These are phyloP conservation scores for Actinomucor elegans DNA, from an alignment of 371 early-diverging fungal genomes.

Conservation along the genomic window DNA sequence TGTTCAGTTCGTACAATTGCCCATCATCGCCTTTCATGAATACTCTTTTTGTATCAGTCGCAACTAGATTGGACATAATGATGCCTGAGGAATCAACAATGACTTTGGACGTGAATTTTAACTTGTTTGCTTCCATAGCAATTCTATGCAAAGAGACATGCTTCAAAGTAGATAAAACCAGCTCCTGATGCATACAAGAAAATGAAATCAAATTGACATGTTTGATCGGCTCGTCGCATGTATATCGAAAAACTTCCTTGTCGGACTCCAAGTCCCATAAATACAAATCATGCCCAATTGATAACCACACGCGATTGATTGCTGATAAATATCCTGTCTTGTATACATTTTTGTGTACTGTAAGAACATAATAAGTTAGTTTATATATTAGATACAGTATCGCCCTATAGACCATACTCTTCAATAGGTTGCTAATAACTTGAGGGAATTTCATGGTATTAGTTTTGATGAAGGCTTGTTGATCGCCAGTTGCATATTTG, in stretches of 20 bases:
- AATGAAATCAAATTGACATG: slow-evolving; percentile 6
- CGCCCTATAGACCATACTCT: too few species aligned
- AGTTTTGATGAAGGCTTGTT: too few species aligned
- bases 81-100: not conserved
- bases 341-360: too few species aligned
- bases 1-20: slow-evolving; percentile 80
- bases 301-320: slow-evolving; percentile 10
- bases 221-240: slow-evolving; percentile 7
- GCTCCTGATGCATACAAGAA: not conserved
- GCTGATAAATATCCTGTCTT: slow-evolving; percentile 13
- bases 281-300: slow-evolving; percentile 1
- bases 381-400: too few species aligned
- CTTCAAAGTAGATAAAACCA: slow-evolving; percentile 9
- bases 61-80: slow-evolving; percentile 6
- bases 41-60: slow-evolving; percentile 67
- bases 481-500: too few species aligned
- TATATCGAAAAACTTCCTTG: slow-evolving; percentile 11
- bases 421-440: too few species aligned
- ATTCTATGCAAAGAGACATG: slow-evolving; percentile 14
- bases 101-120: not conserved
- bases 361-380: too few species aligned
- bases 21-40: slow-evolving; percentile 88
- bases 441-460: too few species aligned
- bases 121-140: not conserved
- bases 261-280: slow-evolving; percentile 11